Conservation (phyloP, 2,329 filamentous ascomycete species). For the Phoma sp. region DNA sequence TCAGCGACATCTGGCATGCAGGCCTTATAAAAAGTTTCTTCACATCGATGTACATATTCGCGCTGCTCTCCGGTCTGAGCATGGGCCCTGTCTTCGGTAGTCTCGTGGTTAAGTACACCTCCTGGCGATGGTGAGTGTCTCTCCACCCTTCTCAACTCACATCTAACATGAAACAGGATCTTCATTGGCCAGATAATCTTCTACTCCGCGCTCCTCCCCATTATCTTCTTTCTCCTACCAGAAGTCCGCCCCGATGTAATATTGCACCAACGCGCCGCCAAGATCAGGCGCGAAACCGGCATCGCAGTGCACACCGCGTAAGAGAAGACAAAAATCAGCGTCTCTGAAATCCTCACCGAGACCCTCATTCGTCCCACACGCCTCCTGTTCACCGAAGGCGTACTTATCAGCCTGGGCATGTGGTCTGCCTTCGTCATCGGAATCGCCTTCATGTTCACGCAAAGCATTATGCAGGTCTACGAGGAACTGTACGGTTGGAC, state of each 20-base stretch:
- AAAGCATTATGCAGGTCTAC: slow-evolving; percentile 56
- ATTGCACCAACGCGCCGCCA: slow-evolving; percentile 48
- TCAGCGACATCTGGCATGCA: slow-evolving; percentile 49
- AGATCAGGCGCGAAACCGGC: slow-evolving; percentile 39
- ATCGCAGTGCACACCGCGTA: slow-evolving; percentile 40
- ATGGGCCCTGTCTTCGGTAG: slow-evolving; percentile 56
- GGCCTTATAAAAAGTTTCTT: slow-evolving; percentile 51
- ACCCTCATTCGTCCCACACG: slow-evolving; percentile 49
- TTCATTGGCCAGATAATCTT: slow-evolving; percentile 56
- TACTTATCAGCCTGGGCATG: slow-evolving; percentile 57
- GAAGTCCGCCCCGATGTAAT: slow-evolving; percentile 59
- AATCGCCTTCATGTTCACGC: slow-evolving; percentile 60
- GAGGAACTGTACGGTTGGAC: slow-evolving; percentile 50
- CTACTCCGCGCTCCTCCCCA: slow-evolving; percentile 53
- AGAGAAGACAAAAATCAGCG: slow-evolving; percentile 44
- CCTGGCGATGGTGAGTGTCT: slow-evolving; percentile 52
- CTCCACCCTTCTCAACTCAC: slow-evolving; percentile 1
- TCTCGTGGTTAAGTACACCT: slow-evolving; percentile 46
- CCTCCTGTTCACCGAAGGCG: slow-evolving; percentile 59
- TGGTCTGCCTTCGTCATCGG: slow-evolving; percentile 59
- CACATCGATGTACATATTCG: slow-evolving; percentile 55
- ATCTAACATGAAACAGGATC: slow-evolving; percentile 46
- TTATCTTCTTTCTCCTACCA: slow-evolving; percentile 52
- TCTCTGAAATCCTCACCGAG: slow-evolving; percentile 43
- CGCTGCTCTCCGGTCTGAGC: slow-evolving; percentile 53